Evolutionary conservation across 352 stramenopile species (phyloP).

Genomic region (Phytophthora hybrid): DNA sequence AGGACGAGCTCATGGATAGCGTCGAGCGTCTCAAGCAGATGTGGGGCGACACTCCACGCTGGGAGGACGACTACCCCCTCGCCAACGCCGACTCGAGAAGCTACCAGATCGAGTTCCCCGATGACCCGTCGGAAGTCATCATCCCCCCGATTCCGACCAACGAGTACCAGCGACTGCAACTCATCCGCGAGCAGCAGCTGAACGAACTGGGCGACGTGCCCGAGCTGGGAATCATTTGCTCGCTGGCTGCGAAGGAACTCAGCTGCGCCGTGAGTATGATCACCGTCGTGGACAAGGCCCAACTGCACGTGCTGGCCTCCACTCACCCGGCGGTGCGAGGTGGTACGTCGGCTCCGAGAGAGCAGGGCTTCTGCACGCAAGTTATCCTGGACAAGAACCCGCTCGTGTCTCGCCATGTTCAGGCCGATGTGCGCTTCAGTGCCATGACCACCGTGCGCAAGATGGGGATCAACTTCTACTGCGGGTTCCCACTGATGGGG

Average conservation of each 20-base stretch:
- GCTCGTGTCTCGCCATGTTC: conserved; percentile 65
- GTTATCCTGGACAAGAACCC: conserved; percentile 67
- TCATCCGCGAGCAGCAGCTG: conserved; percentile 56
- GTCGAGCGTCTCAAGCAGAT: conserved; percentile 30
- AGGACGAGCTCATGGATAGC: conserved; percentile 15
- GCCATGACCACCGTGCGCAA: conserved; percentile 49
- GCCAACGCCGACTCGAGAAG: conserved; percentile 55
- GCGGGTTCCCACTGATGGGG: conserved; percentile 68
- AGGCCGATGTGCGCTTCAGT: conserved; percentile 77
- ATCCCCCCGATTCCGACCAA: conserved; percentile 47
- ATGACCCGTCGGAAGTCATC: conserved; percentile 40
- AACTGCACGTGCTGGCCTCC: conserved; percentile 59
- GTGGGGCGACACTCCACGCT: conserved; percentile 25
- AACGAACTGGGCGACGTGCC: conserved; percentile 59
- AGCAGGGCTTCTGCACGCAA: conserved; percentile 72
- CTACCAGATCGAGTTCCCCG: conserved; percentile 53
- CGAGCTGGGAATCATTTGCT: conserved; percentile 78
- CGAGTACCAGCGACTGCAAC: conserved; percentile 56
- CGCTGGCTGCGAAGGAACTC: conserved; percentile 62
- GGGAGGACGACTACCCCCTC: conserved; percentile 50
- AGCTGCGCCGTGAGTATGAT: conserved; percentile 64
- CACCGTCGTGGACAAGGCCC: conserved; percentile 65
- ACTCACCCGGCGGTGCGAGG: conserved; percentile 33
- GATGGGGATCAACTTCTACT: conserved; percentile 76
- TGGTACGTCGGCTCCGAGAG: conserved; percentile 54